Conservation (phyloP, 2,329 filamentous ascomycete species). For the Ascochyta koolunga region DNA sequence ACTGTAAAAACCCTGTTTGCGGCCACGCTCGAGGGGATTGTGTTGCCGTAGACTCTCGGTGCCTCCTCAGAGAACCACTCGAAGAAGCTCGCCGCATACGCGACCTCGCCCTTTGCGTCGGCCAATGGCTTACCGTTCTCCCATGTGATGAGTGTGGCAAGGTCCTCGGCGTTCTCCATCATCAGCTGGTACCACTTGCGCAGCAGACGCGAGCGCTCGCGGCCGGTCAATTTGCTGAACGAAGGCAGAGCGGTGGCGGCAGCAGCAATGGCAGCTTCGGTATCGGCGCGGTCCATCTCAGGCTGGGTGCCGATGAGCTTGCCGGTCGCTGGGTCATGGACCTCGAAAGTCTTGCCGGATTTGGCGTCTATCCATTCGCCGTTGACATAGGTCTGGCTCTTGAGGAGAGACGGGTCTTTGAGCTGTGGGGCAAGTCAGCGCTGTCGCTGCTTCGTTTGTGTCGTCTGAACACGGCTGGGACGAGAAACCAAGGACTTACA, state of each 20-base stretch:
- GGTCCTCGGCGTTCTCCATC: slow-evolving; percentile 77
- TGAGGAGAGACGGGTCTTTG: slow-evolving; percentile 69
- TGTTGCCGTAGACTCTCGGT: slow-evolving; percentile 63
- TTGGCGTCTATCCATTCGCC: slow-evolving; percentile 87
- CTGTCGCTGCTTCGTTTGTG: neutral
- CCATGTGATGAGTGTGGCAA: slow-evolving; percentile 83
- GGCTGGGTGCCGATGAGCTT: slow-evolving; percentile 81
- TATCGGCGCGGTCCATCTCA: slow-evolving; percentile 81
- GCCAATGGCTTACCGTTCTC: slow-evolving; percentile 87
- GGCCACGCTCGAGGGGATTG: slow-evolving; percentile 71
- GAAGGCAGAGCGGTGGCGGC: slow-evolving; percentile 75
- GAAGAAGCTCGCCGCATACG: slow-evolving; percentile 49
- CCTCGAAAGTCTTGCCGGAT: slow-evolving; percentile 90
- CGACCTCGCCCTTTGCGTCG: slow-evolving; percentile 50
- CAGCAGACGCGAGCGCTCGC: slow-evolving; percentile 75
- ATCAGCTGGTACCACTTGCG: slow-evolving; percentile 83
- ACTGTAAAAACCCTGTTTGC: slow-evolving; percentile 78
- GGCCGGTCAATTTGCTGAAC: slow-evolving; percentile 74
- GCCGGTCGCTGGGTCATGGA: slow-evolving; percentile 82
- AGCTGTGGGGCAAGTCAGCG: slow-evolving; percentile 44
- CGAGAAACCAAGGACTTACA: slow-evolving; percentile 30
- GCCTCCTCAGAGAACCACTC: slow-evolving; percentile 52
- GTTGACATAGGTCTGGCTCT: slow-evolving; percentile 84
- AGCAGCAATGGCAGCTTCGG: slow-evolving; percentile 80
- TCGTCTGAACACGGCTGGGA: neutral